Conservation (phyloP, 768 basidiomycete genomes). For the Xanthoconium stramineum region DNA sequence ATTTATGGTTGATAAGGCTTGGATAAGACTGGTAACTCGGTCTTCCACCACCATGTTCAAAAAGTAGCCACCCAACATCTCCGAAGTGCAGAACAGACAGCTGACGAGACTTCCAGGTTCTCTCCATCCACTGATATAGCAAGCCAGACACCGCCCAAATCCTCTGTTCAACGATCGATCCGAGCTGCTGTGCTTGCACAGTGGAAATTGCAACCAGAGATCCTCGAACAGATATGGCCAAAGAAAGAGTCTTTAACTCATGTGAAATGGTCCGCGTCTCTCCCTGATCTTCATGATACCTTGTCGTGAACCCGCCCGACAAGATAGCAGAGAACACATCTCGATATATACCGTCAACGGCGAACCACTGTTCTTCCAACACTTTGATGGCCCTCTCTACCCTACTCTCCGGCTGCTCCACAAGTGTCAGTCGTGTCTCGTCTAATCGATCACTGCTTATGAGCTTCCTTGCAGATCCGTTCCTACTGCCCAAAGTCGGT, state of each 20-base stretch:
- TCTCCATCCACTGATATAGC: slow-evolving; percentile 76
- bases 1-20: slow-evolving; percentile 7
- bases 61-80: slow-evolving; percentile 44
- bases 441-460: background rate
- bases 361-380: slow-evolving; percentile 92
- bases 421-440: slow-evolving; percentile 61
- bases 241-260: slow-evolving; percentile 95
- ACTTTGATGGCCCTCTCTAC: slow-evolving; percentile 90
- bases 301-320: slow-evolving; percentile 15
- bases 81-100: background rate
- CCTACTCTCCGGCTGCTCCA: slow-evolving; percentile 89
- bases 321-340: slow-evolving; percentile 86
- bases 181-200: slow-evolving; percentile 76
- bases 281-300: slow-evolving; percentile 10
- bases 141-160: slow-evolving; percentile 87
- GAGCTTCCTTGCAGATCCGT: slow-evolving; percentile 66
- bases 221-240: slow-evolving; percentile 91
- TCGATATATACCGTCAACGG: slow-evolving; percentile 88
- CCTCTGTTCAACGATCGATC: slow-evolving; percentile 89
- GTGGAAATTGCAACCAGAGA: slow-evolving; percentile 76
- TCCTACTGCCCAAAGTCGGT: slow-evolving; percentile 80
- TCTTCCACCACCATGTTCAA: slow-evolving; percentile 61
- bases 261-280: slow-evolving; percentile 72
- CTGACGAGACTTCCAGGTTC: slow-evolving; percentile 47
- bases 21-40: slow-evolving; percentile 1